phyloP scores from a whole-genome alignment of 495 filamentous ascomycete species.

The Aspergillus ellipticus region DNA sequence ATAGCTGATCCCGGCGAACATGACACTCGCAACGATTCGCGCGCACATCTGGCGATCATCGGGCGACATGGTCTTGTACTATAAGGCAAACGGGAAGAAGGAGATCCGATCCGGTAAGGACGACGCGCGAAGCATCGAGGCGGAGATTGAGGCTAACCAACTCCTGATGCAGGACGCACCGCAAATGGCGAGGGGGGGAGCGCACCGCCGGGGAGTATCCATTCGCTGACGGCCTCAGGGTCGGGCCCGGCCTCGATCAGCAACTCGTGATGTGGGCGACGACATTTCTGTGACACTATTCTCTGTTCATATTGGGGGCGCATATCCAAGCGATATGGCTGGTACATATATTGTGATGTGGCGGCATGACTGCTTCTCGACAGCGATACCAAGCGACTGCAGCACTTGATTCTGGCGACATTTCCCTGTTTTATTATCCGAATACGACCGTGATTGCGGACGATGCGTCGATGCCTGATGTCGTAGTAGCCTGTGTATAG shows the following conservation, averaged over 20 bases:
- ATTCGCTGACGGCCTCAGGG: constrained; percentile 35
- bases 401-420: too few relatives aligned
- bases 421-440: too few relatives aligned
- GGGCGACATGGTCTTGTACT: constrained; percentile 83
- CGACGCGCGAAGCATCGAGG: constrained; percentile 14
- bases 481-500: too few relatives aligned
- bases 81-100: constrained; percentile 84
- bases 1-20: constrained; percentile 62
- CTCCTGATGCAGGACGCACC: constrained; percentile 2
- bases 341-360: background rate
- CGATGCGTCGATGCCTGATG: too few relatives aligned
- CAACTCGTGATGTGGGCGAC: constrained; percentile 11
- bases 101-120: constrained; percentile 28
- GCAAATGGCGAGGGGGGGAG: constrained; percentile 22
- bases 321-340: constrained; percentile 1
- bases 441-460: too few relatives aligned
- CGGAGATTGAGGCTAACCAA: background rate
- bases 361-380: constrained; percentile 23
- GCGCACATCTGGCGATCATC: constrained; percentile 89
- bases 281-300: constrained; percentile 10
- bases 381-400: background rate
- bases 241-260: constrained; percentile 30
- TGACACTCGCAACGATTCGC: constrained; percentile 88
- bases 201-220: constrained; percentile 31
- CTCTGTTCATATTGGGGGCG: constrained; percentile 6